phyloP scores from a whole-genome alignment of 2,329 filamentous ascomycete genomes.

The Fusarium irregulare region DNA sequence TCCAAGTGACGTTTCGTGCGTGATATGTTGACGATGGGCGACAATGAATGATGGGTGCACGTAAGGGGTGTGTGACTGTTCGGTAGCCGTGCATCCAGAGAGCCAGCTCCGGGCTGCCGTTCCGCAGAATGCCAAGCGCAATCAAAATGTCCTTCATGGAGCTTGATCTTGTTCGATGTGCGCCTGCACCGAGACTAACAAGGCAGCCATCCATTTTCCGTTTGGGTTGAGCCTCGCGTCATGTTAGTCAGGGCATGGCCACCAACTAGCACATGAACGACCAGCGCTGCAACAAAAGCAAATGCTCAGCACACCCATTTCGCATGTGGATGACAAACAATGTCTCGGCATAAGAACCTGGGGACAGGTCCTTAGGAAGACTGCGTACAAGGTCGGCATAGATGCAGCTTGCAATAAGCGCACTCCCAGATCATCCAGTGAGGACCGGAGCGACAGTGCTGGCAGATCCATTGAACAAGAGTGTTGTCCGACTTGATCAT shows the following conservation, averaged over 20 bases:
- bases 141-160: conserved; percentile 32
- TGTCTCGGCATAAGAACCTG: conserved; percentile 28
- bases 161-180: conserved; percentile 27
- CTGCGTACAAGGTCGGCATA: conserved; percentile 69
- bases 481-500: conserved; percentile 75
- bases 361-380: conserved; percentile 40
- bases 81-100: conserved; percentile 39
- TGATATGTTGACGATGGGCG: conserved; percentile 3
- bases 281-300: conserved; percentile 7
- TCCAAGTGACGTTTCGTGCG: conserved; percentile 30
- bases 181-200: conserved; percentile 38
- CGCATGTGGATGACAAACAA: conserved; percentile 30
- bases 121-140: conserved; percentile 39
- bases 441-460: conserved; percentile 71
- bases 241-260: conserved; percentile 41
- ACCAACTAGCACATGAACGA: conserved; percentile 28
- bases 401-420: conserved; percentile 74
- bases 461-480: conserved; percentile 73
- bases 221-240: conserved; percentile 33
- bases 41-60: conserved; percentile 28
- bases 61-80: conserved; percentile 33
- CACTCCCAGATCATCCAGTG: conserved; percentile 78
- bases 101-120: conserved; percentile 42
- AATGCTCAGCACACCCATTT: conserved; percentile 27
- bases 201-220: conserved; percentile 16